These are phyloP conservation scores for Saposhnikovia divaricata DNA, from an alignment of 129 eudicot genomes.

Conservation along the genomic window DNA sequence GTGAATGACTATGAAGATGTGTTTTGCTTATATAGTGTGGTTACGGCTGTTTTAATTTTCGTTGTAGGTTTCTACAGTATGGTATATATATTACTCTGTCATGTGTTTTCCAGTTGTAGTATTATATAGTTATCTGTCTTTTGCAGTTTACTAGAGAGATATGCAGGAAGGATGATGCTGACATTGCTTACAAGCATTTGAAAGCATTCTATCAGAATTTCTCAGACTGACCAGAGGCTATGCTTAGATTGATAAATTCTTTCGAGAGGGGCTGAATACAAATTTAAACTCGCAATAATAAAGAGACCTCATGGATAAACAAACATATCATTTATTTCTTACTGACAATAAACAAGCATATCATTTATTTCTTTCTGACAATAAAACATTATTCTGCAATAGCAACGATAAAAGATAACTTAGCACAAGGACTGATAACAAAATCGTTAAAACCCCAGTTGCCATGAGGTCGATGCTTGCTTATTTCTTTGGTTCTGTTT, in stretches of 20 bases:
- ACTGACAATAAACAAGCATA: not conserved
- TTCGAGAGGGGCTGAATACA: not conserved
- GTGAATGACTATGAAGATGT: not conserved
- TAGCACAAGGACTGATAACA: not conserved
- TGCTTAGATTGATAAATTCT: constrained; percentile 11
- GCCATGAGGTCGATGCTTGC: constrained; percentile 12
- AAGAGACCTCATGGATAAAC: not conserved
- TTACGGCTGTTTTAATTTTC: not conserved
- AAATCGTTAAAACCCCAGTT: not conserved
- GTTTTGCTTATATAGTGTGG: not conserved
- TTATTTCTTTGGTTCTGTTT: constrained; percentile 19
- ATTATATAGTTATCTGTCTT: not conserved
- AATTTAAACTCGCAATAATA: not conserved
- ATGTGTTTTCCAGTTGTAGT: not conserved
- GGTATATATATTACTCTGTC: not conserved
- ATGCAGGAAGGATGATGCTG: constrained; percentile 75
- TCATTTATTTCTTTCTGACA: not conserved
- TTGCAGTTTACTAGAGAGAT: constrained; percentile 74
- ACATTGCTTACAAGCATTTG: constrained; percentile 75
- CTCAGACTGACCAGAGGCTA: constrained; percentile 35
- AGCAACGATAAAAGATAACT: not conserved
- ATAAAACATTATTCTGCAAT: constrained; percentile 2
- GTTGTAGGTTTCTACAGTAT: not conserved
- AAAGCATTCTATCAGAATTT: constrained; percentile 71
- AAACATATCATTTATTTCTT: not conserved